Conservation (phyloP, 305 asterid genomes). For the Rubia balearica region DNA sequence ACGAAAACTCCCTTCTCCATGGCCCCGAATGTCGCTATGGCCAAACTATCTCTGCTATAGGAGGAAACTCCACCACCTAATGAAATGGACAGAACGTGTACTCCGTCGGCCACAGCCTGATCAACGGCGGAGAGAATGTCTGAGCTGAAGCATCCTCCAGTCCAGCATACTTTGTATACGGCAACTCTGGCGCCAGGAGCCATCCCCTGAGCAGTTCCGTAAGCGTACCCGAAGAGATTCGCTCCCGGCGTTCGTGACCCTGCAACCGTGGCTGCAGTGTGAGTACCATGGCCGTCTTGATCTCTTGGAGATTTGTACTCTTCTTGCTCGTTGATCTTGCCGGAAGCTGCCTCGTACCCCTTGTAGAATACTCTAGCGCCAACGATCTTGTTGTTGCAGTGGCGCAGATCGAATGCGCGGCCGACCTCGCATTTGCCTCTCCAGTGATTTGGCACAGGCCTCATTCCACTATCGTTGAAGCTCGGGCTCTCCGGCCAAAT, state of each 20-base stretch:
- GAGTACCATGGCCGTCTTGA: constrained; percentile 97
- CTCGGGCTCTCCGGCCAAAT: constrained; percentile 94
- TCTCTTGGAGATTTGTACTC: constrained; percentile 82
- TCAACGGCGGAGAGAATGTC: constrained; percentile 90
- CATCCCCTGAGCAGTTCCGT: constrained; percentile 84
- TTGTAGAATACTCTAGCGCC: constrained; percentile 76
- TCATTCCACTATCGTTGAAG: constrained; percentile 75
- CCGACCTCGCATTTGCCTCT: constrained; percentile 68
- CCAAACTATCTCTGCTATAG: constrained; percentile 57
- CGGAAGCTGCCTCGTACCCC: constrained; percentile 80
- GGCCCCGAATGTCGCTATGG: constrained; percentile 82
- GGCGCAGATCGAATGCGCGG: constrained; percentile 48
- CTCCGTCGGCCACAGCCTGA: constrained; percentile 87
- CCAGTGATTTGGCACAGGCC: constrained; percentile 49
- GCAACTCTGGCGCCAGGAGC: constrained; percentile 82
- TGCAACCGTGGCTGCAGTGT: constrained; percentile 77
- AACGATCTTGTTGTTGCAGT: constrained; percentile 65
- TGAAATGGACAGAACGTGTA: constrained; percentile 68
- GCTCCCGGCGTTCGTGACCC: constrained; percentile 70
- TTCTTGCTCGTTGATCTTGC: constrained; percentile 53
- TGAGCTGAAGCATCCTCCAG: constrained; percentile 87
- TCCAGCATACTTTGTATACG: constrained; percentile 89
- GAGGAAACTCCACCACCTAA: constrained; percentile 91
- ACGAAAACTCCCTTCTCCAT: constrained; percentile 85
- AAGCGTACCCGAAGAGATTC: constrained; percentile 70